Evolutionary conservation across 805 yeast species (phyloP), one percentile per base, ranked within the genome.

Genomic region (Torulaspora gathmanii): DNA sequence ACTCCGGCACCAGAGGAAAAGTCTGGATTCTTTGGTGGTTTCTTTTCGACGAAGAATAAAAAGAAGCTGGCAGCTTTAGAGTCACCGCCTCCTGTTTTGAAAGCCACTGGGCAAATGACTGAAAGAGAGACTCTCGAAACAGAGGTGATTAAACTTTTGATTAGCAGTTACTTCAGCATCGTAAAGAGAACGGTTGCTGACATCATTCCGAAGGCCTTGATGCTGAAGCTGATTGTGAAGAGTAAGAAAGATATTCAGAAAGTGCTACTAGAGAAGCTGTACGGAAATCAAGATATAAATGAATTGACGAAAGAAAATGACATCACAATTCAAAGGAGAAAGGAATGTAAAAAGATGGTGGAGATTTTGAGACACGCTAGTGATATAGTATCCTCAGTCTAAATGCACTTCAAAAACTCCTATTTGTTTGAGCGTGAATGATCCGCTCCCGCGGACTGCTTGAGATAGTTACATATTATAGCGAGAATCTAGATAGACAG

Each of bases 91-190:
- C 80, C 95, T 28, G 90, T 89, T 5, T 78, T 91, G 60, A 84
- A 90, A 66, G 98, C 98, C 7, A 80, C 91, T 16, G 96, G 97
- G 40, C 72, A 71, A 44, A 71, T 93, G 86, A 82, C 95, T 13
- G 99, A 93, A 66, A 82, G 97, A 56, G 99, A 93, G 71, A 80
- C 91, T 19, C 83, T 86, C 79, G 99, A 93, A 68, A 91, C 98
- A 1, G 99, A 93, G 63, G 97, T 93, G 30, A 93, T 93, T 63
- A 93, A 93, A 71, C 75, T 93, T 49, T 76, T 93, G 63, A 91
- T 93, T 53, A 78, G 83, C 41, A 87, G 96, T 22, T 93, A 93
- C 69, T 93, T 84, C 71, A 80, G 80, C 61, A 93, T 93, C 64
- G 96, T 93, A 39, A 88, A 90, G 70, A 80, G 95, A 64, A 87